Percentiles rank a stretch among this genome's conserved stretches.
phyloP scores from a whole-genome alignment of 2,329 filamentous ascomycete genomes.

The Pseudocercospora cruenta region DNA sequence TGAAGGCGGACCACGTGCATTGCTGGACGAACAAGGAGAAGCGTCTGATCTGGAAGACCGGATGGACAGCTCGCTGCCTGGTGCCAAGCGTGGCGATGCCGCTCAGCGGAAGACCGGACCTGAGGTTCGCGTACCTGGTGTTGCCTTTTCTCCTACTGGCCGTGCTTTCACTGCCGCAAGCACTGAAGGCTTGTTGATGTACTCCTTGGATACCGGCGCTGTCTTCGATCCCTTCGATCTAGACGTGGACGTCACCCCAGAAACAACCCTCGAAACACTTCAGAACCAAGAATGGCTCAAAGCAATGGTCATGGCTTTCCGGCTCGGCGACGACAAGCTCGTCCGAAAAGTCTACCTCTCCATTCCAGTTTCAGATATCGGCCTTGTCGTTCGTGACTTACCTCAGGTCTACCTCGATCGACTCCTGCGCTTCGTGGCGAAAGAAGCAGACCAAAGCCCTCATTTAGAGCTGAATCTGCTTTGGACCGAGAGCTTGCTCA shows the following conservation, averaged over 20 bases:
- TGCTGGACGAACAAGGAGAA: constrained; percentile 88
- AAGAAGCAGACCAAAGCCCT: constrained; percentile 84
- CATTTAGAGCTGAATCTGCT: constrained; percentile 93
- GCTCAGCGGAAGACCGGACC: constrained; percentile 75
- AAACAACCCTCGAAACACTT: constrained; percentile 68
- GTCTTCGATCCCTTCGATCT: constrained; percentile 96
- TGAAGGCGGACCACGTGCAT: constrained; percentile 79
- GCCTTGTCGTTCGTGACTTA: constrained; percentile 75
- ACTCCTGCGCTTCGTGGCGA: constrained; percentile 82
- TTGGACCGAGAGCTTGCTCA: constrained; percentile 83
- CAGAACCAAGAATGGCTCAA: constrained; percentile 82
- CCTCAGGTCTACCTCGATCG: constrained; percentile 85
- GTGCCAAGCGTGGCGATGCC: constrained; percentile 84
- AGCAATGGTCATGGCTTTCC: constrained; percentile 94
- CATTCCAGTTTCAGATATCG: constrained; percentile 74
- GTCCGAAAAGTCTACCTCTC: constrained; percentile 84
- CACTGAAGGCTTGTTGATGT: constrained; percentile 91
- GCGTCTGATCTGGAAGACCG: constrained; percentile 87
- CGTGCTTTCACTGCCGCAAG: constrained; percentile 91
- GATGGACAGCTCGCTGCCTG: constrained; percentile 77
- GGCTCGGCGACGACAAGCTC: constrained; percentile 82
- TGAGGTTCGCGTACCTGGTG: constrained; percentile 80
- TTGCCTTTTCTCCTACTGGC: constrained; percentile 87
- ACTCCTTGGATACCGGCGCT: constrained; percentile 81
- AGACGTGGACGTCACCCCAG: constrained; percentile 89